These are phyloP conservation scores for Luzula sylvatica DNA, from an alignment of 176 grass and related monocot species.

Conservation along the genomic window DNA sequence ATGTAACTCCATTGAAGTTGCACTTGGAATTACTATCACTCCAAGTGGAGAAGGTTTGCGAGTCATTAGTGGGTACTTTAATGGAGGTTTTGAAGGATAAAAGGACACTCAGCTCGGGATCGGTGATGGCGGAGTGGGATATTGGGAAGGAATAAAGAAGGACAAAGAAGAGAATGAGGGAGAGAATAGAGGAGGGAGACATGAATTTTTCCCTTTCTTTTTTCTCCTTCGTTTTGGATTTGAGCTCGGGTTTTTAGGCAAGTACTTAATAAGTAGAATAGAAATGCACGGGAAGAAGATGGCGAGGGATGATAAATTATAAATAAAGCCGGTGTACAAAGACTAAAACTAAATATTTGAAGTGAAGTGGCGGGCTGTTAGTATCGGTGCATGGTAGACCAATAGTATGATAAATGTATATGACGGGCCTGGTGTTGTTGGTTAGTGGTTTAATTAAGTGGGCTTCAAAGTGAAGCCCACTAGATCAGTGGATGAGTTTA, in stretches of 20 bases:
- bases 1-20: slow-evolving; percentile 44
- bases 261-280: background rate
- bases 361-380: too few species aligned
- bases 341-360: background rate
- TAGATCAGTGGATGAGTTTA: slow-evolving; percentile 1
- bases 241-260: background rate
- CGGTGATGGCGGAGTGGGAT: background rate
- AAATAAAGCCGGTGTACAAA: background rate
- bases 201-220: slow-evolving; percentile 14
- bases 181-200: slow-evolving; percentile 19
- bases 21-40: slow-evolving; percentile 17
- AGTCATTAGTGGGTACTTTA: background rate
- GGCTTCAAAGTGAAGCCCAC: slow-evolving; percentile 10
- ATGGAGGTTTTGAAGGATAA: slow-evolving; percentile 49
- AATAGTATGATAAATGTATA: background rate
- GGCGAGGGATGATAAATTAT: background rate
- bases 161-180: slow-evolving; percentile 16
- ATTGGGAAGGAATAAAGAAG: background rate
- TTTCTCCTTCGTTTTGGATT: background rate
- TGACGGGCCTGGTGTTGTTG: background rate
- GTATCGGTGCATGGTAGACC: too few species aligned
- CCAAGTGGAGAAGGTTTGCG: slow-evolving; percentile 42
- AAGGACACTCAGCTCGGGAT: slow-evolving; percentile 30
- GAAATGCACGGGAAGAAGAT: background rate
- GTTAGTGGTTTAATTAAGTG: background rate